Evolutionary conservation across 495 filamentous ascomycete genomes (phyloP).

Genomic region (Aspergillus steynii): DNA sequence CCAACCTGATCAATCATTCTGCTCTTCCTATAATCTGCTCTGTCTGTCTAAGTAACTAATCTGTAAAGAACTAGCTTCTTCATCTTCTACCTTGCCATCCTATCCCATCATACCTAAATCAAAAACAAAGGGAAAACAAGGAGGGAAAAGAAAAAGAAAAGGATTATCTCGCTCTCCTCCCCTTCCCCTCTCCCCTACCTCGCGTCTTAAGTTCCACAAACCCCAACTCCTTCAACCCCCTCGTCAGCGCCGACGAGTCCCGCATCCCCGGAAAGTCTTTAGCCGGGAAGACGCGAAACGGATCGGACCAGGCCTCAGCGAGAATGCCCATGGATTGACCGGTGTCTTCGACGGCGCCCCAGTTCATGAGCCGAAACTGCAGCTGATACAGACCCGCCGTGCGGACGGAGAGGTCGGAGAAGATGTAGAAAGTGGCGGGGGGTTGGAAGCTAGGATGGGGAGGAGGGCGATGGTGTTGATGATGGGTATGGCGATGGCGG

Average conservation of each 20-base stretch:
- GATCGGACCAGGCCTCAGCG: slow-evolving; percentile 68
- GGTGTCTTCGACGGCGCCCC: slow-evolving; percentile 46
- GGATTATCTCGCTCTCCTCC: slow-evolving; percentile 26
- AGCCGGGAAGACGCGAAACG: slow-evolving; percentile 89
- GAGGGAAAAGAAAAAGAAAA: not conserved
- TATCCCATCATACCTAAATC: not conserved
- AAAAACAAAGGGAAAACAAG: not conserved
- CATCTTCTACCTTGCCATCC: too few relatives aligned
- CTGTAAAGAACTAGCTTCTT: too few relatives aligned
- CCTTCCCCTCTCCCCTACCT: slow-evolving; percentile 47
- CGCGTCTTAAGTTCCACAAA: slow-evolving; percentile 49
- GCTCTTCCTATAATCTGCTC: too few relatives aligned
- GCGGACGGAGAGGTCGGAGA: slow-evolving; percentile 89
- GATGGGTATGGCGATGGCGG: slow-evolving; percentile 1
- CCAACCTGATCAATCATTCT: too few relatives aligned
- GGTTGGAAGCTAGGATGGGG: slow-evolving; percentile 36
- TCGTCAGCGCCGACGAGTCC: slow-evolving; percentile 44
- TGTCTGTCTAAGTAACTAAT: too few relatives aligned
- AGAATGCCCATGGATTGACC: slow-evolving; percentile 64
- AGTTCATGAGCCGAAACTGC: slow-evolving; percentile 83
- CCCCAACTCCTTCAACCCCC: slow-evolving; percentile 45
- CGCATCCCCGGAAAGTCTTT: slow-evolving; percentile 97
- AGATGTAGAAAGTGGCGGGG: slow-evolving; percentile 79
- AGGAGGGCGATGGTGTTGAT: not conserved
- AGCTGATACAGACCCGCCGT: slow-evolving; percentile 81